These are phyloP conservation scores for Imleria badia DNA, from an alignment of 768 basidiomycete genomes.

Conservation along the genomic window DNA sequence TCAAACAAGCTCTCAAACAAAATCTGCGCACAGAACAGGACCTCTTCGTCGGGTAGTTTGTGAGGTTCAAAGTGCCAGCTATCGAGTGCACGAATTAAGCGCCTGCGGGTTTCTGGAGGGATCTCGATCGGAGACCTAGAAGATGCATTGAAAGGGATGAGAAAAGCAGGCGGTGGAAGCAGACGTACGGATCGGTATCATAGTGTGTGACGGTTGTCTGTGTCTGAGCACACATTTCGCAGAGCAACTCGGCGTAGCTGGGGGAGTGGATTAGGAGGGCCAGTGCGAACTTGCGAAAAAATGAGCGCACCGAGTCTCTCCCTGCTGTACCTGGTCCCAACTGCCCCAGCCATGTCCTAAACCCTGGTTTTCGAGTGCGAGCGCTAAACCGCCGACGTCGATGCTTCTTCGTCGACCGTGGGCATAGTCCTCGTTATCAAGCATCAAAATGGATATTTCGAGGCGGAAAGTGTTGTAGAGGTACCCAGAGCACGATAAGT, in stretches of 20 bases:
- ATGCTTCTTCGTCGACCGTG: conserved; percentile 67
- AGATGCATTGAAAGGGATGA: conserved; percentile 12
- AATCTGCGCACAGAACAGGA: conserved; percentile 76
- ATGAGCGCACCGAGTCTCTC: conserved; percentile 48
- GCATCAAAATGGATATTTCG: conserved; percentile 13
- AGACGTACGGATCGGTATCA: conserved; percentile 27
- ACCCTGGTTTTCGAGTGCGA: conserved; percentile 64
- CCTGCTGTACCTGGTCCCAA: conserved; percentile 48
- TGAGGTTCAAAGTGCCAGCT: conserved; percentile 93
- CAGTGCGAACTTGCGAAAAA: conserved; percentile 1
- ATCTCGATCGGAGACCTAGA: conserved; percentile 49
- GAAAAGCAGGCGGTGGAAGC: neutral
- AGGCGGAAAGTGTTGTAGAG: neutral
- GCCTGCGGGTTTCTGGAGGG: conserved; percentile 48
- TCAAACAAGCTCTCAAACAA: conserved; percentile 85
- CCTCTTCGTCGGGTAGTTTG: conserved; percentile 76
- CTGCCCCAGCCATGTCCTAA: conserved; percentile 73
- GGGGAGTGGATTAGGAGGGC: conserved; percentile 21
- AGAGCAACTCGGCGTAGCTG: conserved; percentile 78
- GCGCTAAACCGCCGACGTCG: conserved; percentile 85
- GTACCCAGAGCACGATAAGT: neutral
- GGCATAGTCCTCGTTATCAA: conserved; percentile 29
- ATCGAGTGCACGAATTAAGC: conserved; percentile 67
- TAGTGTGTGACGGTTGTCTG: conserved; percentile 64
- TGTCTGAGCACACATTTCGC: conserved; percentile 83